These are phyloP conservation scores for Lanmaoa rubissima DNA, from an alignment of 768 basidiomycete species.

Conservation along the genomic window DNA sequence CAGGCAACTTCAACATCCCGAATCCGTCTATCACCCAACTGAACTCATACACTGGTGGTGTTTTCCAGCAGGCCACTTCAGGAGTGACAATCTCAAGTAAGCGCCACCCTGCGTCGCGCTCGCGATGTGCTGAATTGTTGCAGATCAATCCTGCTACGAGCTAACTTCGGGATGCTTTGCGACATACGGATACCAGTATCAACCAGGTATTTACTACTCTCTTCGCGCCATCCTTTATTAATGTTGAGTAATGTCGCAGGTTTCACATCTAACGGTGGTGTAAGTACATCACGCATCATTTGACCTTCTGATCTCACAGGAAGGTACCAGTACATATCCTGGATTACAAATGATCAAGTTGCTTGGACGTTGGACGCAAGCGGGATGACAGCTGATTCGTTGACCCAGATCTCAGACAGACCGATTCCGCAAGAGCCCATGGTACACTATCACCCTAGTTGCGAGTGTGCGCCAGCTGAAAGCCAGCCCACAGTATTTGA, in stretches of 20 bases:
- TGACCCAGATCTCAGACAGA: conserved; percentile 61
- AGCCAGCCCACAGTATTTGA: conserved; percentile 58
- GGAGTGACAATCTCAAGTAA: conserved; percentile 59
- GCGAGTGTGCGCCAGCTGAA: not conserved
- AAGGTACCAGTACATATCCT: conserved; percentile 64
- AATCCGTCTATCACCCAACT: conserved; percentile 49
- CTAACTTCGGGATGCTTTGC: conserved; percentile 51
- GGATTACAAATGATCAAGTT: conserved; percentile 61
- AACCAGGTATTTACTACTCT: conserved; percentile 47
- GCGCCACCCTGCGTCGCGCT: conserved; percentile 9
- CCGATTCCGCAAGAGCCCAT: conserved; percentile 83
- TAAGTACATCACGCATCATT: conserved; percentile 31
- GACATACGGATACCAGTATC: conserved; percentile 81
- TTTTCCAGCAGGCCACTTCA: conserved; percentile 83
- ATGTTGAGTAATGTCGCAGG: conserved; percentile 15
- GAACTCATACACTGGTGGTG: conserved; percentile 73
- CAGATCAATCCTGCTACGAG: conserved; percentile 71
- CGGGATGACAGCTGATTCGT: conserved; percentile 57
- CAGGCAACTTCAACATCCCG: conserved; percentile 54
- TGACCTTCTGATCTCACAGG: conserved; percentile 2
- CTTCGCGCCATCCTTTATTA: not conserved
- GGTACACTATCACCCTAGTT: conserved; percentile 39
- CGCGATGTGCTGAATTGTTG: not conserved
- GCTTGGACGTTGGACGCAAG: conserved; percentile 69
- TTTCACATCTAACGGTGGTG: conserved; percentile 41